Evolutionary conservation across 257 asterid genomes (phyloP).

Genomic region (Penstemon newberryi): DNA sequence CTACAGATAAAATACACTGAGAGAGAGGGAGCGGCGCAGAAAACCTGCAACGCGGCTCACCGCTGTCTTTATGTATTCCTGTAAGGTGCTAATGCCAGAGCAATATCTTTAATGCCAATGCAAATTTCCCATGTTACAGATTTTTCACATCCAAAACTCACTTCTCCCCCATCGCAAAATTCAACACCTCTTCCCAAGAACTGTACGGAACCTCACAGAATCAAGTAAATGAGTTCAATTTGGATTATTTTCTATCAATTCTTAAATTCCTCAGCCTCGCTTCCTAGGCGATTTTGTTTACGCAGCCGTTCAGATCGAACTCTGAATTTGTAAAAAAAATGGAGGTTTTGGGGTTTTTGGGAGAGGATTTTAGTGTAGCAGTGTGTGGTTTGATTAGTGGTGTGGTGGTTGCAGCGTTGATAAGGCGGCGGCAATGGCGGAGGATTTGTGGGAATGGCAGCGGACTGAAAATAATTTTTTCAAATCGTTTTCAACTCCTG

Average conservation of each 20-base stretch:
- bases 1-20: too few relatives aligned
- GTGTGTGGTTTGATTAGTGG: conserved; percentile 64
- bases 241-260: conserved; percentile 59
- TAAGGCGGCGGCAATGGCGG: conserved; percentile 85
- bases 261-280: conserved; percentile 66
- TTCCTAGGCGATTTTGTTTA: conserved; percentile 54
- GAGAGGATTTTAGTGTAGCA: conserved; percentile 59
- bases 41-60: too few relatives aligned
- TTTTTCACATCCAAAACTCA: conserved; percentile 21
- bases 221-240: conserved; percentile 30
- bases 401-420: conserved; percentile 58
- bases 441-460: conserved; percentile 50
- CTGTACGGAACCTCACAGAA: conserved; percentile 14
- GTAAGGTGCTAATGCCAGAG: too few relatives aligned
- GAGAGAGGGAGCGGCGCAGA: too few relatives aligned
- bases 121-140: conserved; percentile 22
- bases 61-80: too few relatives aligned
- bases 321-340: conserved; percentile 25
- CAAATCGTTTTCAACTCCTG: too few relatives aligned
- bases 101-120: too few relatives aligned
- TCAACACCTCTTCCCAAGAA: conserved; percentile 37
- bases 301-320: conserved; percentile 36
- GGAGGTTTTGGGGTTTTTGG: conserved; percentile 32
- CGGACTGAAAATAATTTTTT: too few relatives aligned
- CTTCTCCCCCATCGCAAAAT: conserved; percentile 23